Base-by-base conservation (phyloP, 768 basidiomycete genomes). In the Phaeotremella skinneri region DNA sequence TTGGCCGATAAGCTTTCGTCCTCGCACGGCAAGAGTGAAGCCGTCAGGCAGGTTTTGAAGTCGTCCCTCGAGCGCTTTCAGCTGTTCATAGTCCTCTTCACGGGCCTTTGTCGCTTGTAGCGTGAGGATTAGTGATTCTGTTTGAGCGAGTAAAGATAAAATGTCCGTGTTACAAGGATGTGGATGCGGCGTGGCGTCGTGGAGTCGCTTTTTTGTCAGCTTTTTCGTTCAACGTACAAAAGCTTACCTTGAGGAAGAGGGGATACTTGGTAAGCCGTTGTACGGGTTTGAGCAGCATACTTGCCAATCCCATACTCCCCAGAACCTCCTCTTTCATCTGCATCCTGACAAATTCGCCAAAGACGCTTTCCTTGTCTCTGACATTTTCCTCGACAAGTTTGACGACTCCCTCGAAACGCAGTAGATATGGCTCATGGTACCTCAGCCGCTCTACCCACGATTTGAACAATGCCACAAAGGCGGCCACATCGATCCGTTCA, bases 351-450 rank as follows among this genome's bases (percentile, higher is more conserved):
- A 92, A 96, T 74, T 91, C 89, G 0, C 88, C 89, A 76, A 96
- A 88, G 64, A 92, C 88, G 66, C 80, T 85, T 30, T 78, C 76
- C n/a, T 75, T 72, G 58, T 85, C 82, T 20, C 78, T 71, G 2
- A 76, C 72, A 62, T 86, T 77, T 20, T 76, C 69, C 48, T 83
- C 81, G 41, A 89, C 83, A 55, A 81, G 70, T 16, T 80, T 74
- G 0, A 82, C 81, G 0, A 87, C 83, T 32, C 81, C 80, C 45
- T 86, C 85, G 32, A 92, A 81, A 47, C 84, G 81, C 17, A 88
- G 85, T 3, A 94, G 78, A 76, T 92, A 94, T 20, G 90, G 87
- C 74, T 91, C 90, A 66, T 96, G 90, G 7, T 89, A 83, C 74
- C 93, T 89, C 30, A 91, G 77, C 45, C 81, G 82, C 1, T 83